Percentiles rank a stretch among this genome's conserved stretches.
Conservation (phyloP, 441 rosid species). For the Gossypium lobatum region DNA sequence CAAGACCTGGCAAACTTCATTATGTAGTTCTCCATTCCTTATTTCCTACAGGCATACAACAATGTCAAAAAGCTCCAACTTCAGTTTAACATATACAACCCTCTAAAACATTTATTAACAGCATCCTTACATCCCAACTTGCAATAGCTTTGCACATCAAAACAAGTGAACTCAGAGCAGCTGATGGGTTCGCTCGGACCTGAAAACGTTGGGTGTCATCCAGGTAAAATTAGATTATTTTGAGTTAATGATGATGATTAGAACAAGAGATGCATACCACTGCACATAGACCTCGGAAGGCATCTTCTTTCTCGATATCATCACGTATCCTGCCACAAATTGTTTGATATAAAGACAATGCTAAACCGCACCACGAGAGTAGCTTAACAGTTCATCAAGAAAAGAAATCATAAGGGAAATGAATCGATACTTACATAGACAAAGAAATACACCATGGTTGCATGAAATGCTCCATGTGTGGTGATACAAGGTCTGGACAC, state of each 20-base stretch:
- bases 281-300: constrained; percentile 97
- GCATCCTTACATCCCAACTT: constrained; percentile 86
- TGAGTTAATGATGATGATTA: neutral
- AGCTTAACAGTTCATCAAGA: neutral
- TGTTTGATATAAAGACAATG: neutral
- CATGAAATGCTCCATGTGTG: constrained; percentile 83
- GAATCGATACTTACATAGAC: constrained; percentile 27
- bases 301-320: constrained; percentile 96
- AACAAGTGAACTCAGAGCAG: constrained; percentile 82
- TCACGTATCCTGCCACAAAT: constrained; percentile 73
- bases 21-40: constrained; percentile 72
- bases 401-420: neutral
- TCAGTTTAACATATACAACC: neutral
- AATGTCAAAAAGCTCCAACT: neutral
- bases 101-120: neutral
- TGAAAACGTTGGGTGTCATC: constrained; percentile 24
- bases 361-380: neutral
- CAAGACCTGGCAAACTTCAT: constrained; percentile 86
- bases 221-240: constrained; percentile 5
- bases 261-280: constrained; percentile 46
- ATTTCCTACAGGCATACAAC: constrained; percentile 48
- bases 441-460: constrained; percentile 74
- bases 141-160: constrained; percentile 88
- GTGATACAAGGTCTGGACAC: constrained; percentile 82
- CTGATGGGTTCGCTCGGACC: constrained; percentile 89